Evolutionary conservation across 2,329 filamentous ascomycete genomes (phyloP).

Genomic region (Coniochaeta sp.): DNA sequence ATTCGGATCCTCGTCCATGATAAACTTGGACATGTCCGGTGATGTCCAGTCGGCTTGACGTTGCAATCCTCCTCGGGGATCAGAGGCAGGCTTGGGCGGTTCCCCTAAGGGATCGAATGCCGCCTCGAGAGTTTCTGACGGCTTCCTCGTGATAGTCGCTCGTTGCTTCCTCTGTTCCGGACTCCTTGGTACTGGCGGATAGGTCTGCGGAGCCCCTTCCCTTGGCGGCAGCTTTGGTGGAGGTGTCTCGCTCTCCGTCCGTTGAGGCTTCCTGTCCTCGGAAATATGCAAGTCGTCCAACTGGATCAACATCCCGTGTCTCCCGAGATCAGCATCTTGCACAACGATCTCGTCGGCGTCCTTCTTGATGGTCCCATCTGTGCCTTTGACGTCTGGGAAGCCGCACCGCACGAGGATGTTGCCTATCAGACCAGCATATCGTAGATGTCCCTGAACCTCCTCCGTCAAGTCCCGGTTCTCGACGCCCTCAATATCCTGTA

Average conservation of each 20-base stretch:
- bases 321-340: conserved; percentile 20
- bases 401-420: conserved; percentile 46
- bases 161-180: background rate
- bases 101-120: background rate
- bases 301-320: conserved; percentile 31
- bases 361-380: conserved; percentile 38
- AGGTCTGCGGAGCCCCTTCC: background rate
- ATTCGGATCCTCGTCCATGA: background rate
- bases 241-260: conserved; percentile 2
- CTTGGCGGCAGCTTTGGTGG: background rate
- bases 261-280: conserved; percentile 5
- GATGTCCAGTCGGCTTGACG: background rate
- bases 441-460: conserved; percentile 35
- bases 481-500: conserved; percentile 61
- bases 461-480: conserved; percentile 46
- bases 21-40: background rate
- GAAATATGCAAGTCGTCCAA: conserved; percentile 26
- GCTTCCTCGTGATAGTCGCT: background rate
- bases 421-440: conserved; percentile 33
- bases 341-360: conserved; percentile 28
- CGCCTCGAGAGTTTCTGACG: background rate
- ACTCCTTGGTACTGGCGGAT: background rate
- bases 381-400: conserved; percentile 38
- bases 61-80: background rate
- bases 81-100: too few relatives aligned